Evolutionary conservation across 805 yeast species (phyloP).

Genomic region (Torulaspora indica): DNA sequence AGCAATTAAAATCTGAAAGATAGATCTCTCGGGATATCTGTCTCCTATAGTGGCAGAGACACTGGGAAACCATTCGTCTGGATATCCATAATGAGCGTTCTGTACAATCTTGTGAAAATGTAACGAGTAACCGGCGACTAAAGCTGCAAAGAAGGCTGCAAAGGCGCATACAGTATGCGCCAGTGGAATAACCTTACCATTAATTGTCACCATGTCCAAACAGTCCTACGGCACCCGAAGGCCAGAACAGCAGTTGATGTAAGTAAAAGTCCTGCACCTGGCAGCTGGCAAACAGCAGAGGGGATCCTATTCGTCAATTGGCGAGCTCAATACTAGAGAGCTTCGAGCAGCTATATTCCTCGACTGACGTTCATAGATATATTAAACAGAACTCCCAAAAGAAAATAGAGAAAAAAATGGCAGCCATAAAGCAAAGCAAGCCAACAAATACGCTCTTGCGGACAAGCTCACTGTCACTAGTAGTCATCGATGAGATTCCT

Average conservation of each 20-base stretch:
- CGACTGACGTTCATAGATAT: background rate
- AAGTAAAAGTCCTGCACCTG: background rate
- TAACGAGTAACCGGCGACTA: slow-evolving; percentile 64
- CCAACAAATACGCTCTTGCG: too few relatives aligned
- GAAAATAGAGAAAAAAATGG: too few relatives aligned
- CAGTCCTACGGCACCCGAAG: too few relatives aligned
- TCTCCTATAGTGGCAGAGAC: slow-evolving; percentile 98
- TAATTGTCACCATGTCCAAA: slow-evolving; percentile 39
- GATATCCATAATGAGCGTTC: slow-evolving; percentile 84
- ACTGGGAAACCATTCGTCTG: slow-evolving; percentile 98
- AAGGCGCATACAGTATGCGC: slow-evolving; percentile 71
- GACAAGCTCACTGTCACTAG: too few relatives aligned
- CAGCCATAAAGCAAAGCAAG: background rate
- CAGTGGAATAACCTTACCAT: slow-evolving; percentile 62
- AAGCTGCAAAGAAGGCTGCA: slow-evolving; percentile 70
- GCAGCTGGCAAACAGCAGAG: background rate
- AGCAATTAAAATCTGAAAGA: slow-evolving; percentile 89
- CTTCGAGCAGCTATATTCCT: slow-evolving; percentile 1
- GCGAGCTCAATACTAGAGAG: background rate
- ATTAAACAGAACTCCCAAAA: too few relatives aligned
- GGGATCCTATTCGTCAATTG: background rate
- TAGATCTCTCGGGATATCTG: slow-evolving; percentile 88
- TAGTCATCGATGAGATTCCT: too few relatives aligned
- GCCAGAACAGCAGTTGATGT: too few relatives aligned
- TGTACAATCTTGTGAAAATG: slow-evolving; percentile 86